These are phyloP conservation scores for Onygenales sp. DNA, from an alignment of 2,329 filamentous ascomycete species.

Conservation along the genomic window DNA sequence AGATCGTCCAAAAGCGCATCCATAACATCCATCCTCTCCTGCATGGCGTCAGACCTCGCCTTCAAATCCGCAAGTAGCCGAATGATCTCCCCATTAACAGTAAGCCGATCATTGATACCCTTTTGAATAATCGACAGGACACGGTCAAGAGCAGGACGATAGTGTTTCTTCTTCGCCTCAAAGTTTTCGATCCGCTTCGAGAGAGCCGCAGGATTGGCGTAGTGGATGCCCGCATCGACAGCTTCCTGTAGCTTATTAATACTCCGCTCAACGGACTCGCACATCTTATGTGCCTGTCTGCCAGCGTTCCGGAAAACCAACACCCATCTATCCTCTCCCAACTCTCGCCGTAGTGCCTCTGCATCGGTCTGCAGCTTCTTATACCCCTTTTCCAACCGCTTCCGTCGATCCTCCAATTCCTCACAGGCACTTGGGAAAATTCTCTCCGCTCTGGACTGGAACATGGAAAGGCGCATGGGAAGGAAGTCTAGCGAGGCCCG, in stretches of 20 bases:
- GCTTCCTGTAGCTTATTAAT: slow-evolving; percentile 72
- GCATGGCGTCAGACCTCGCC: slow-evolving; percentile 67
- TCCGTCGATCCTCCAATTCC: slow-evolving; percentile 68
- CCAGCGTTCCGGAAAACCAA: slow-evolving; percentile 90
- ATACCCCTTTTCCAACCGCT: slow-evolving; percentile 72
- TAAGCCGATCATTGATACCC: slow-evolving; percentile 89
- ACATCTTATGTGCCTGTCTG: slow-evolving; percentile 90
- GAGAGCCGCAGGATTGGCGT: slow-evolving; percentile 60
- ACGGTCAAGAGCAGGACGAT: slow-evolving; percentile 83
- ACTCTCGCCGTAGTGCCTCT: slow-evolving; percentile 76
- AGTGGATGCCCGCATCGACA: slow-evolving; percentile 63
- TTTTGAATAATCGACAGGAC: slow-evolving; percentile 89
- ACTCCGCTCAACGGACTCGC: slow-evolving; percentile 84
- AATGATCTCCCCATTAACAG: slow-evolving; percentile 91
- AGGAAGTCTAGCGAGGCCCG: slow-evolving; percentile 89
- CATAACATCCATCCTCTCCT: slow-evolving; percentile 67
- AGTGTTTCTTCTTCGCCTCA: slow-evolving; percentile 89
- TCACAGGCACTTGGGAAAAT: slow-evolving; percentile 86
- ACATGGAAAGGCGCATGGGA: slow-evolving; percentile 85
- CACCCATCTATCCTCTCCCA: slow-evolving; percentile 94
- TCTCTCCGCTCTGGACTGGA: slow-evolving; percentile 64
- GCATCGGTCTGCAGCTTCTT: slow-evolving; percentile 83
- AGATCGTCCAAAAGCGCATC: slow-evolving; percentile 68
- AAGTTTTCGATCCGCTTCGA: slow-evolving; percentile 84
- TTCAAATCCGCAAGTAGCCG: slow-evolving; percentile 78